phyloP scores from a whole-genome alignment of 2,329 filamentous ascomycete species.

The Alternaria sp. region DNA sequence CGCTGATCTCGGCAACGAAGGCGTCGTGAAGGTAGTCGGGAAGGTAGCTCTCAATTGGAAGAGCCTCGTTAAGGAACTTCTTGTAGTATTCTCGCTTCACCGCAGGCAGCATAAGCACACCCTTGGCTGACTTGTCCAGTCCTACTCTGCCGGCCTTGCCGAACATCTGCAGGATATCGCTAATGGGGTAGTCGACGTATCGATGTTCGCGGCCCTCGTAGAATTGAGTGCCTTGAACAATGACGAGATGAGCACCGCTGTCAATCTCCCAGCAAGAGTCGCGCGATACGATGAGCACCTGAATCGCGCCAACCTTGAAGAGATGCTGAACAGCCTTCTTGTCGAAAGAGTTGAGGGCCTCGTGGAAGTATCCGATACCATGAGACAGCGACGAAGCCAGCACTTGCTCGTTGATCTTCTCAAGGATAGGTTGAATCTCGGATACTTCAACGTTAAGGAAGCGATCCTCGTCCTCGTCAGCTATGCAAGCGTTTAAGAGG shows the following conservation, averaged over 20 bases:
- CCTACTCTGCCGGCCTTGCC: conserved; percentile 84
- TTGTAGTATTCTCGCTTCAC: conserved; percentile 98
- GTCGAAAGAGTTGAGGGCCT: conserved; percentile 85
- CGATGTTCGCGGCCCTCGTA: conserved; percentile 96
- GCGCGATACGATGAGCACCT: conserved; percentile 79
- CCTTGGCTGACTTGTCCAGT: conserved; percentile 80
- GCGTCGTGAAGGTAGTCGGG: conserved; percentile 92
- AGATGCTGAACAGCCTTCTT: conserved; percentile 94
- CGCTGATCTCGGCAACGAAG: conserved; percentile 96
- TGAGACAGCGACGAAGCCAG: conserved; percentile 89
- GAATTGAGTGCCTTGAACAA: conserved; percentile 98
- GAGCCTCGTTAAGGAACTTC: conserved; percentile 95
- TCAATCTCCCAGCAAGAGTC: conserved; percentile 98
- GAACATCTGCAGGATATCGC: conserved; percentile 97
- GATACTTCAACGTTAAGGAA: conserved; percentile 86
- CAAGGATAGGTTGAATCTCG: conserved; percentile 81
- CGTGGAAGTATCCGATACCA: conserved; percentile 96
- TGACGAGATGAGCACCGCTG: conserved; percentile 83
- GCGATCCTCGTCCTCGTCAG: conserved; percentile 89
- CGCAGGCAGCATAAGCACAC: conserved; percentile 94
- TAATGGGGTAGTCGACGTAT: conserved; percentile 94
- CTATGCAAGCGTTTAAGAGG: conserved; percentile 82
- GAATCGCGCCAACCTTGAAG: conserved; percentile 86
- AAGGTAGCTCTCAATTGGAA: conserved; percentile 93
- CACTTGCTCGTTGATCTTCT: conserved; percentile 82